These are phyloP conservation scores for Kodamaea anthophila DNA, from an alignment of 1,139 yeast species.

Conservation along the genomic window DNA sequence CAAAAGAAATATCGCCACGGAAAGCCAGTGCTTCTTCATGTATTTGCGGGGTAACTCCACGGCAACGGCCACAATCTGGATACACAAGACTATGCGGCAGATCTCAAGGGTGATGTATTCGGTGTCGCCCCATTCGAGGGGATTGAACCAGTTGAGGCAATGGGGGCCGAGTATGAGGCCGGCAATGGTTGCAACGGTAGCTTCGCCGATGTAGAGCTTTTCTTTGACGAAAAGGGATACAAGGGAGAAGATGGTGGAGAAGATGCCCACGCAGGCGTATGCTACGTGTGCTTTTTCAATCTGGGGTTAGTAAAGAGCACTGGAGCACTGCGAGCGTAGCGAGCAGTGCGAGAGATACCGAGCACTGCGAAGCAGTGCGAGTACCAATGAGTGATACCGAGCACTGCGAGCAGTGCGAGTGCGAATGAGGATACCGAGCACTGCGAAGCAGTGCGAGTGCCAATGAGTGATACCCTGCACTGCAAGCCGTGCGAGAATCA, in stretches of 20 bases:
- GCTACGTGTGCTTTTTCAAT: conserved; percentile 67
- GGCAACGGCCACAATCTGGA: conserved; percentile 96
- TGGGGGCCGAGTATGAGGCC: conserved; percentile 95
- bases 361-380: background rate
- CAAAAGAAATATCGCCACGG: conserved; percentile 68
- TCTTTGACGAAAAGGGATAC: conserved; percentile 91
- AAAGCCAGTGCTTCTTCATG: conserved; percentile 85
- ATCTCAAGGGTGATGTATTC: conserved; percentile 84
- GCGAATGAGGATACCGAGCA: too few species aligned
- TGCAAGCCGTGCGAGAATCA: too few species aligned
- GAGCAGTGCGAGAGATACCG: too few species aligned
- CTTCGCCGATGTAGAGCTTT: conserved; percentile 86
- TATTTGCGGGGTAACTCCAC: conserved; percentile 93
- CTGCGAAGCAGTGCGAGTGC: background rate
- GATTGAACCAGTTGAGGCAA: conserved; percentile 83
- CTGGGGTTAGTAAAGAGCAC: conserved; percentile 21
- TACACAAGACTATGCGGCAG: conserved; percentile 79
- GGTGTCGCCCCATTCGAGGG: conserved; percentile 85
- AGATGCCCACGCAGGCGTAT: conserved; percentile 88
- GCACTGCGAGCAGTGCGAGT: too few species aligned
- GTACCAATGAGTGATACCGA: background rate
- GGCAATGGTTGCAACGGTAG: conserved; percentile 86
- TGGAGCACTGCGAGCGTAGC: background rate
- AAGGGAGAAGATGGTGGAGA: conserved; percentile 78
- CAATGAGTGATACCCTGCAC: background rate